Conservation (phyloP, 371 early-diverging fungal genomes). For the Rhizopus delemar region DNA sequence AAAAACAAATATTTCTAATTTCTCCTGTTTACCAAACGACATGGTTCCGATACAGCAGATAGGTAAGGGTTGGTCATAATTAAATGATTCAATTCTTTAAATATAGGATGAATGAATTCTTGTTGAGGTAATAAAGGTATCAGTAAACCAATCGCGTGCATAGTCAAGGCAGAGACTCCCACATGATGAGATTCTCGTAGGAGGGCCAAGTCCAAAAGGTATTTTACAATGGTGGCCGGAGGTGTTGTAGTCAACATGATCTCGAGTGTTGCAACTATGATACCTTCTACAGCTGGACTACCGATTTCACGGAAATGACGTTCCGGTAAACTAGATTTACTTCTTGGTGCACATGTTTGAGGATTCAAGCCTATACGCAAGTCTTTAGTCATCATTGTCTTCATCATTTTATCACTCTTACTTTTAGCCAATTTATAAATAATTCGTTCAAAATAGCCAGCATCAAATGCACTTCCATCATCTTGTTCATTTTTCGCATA, state of each 20-base stretch:
- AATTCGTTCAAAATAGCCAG: conserved; percentile 57
- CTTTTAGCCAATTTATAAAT: conserved; percentile 58
- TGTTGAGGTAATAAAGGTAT: conserved; percentile 46
- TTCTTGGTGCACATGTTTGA: conserved; percentile 58
- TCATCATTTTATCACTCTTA: conserved; percentile 32
- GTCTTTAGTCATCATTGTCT: conserved; percentile 22
- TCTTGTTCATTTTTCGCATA: conserved; percentile 42
- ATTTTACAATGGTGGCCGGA: conserved; percentile 43
- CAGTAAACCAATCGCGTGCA: conserved; percentile 51
- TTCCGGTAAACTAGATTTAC: conserved; percentile 64
- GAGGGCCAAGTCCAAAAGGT: conserved; percentile 49
- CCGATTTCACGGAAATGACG: conserved; percentile 79
- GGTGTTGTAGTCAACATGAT: conserved; percentile 57
- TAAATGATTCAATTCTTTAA: conserved; percentile 45
- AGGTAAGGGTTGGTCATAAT: conserved; percentile 48
- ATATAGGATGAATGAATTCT: conserved; percentile 46
- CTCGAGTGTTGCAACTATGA: conserved; percentile 70
- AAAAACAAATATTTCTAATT: neutral
- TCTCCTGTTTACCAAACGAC: conserved; percentile 44
- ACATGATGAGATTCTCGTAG: conserved; percentile 48
- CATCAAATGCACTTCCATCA: conserved; percentile 50
- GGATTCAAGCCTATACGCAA: conserved; percentile 46
- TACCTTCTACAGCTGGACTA: conserved; percentile 69
- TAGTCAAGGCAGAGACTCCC: conserved; percentile 44
- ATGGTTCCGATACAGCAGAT: conserved; percentile 50